Conservation (phyloP, 2,329 filamentous ascomycete species). For the Epicoccum nigrum region DNA sequence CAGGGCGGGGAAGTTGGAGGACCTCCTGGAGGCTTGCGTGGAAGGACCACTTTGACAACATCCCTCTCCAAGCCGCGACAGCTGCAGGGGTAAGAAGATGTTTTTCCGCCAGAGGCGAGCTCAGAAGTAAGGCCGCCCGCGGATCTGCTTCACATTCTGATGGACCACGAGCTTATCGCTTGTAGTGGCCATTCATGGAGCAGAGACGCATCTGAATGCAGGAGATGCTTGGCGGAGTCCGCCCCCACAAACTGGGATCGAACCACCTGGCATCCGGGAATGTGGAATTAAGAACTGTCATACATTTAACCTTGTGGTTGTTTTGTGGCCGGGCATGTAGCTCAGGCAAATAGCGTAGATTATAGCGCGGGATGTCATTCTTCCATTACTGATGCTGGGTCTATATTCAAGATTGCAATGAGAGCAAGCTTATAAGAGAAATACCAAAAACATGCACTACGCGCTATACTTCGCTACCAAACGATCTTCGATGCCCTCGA, state of each 20-base stretch:
- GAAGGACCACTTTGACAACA: conserved; percentile 16
- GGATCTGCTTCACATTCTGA: conserved; percentile 28
- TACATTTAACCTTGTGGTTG: conserved; percentile 28
- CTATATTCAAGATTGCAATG: conserved; percentile 1
- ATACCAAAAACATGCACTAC: conserved; percentile 21
- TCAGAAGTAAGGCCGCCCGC: conserved; percentile 19
- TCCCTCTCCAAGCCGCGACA: conserved; percentile 8
- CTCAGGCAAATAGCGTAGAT: conserved; percentile 24
- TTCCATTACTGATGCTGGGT: conserved; percentile 3
- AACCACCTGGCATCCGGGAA: conserved; percentile 30
- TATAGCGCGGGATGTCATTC: conserved; percentile 32
- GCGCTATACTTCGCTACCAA: conserved; percentile 62
- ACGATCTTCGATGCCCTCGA: conserved; percentile 86
- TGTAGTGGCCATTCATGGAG: conserved; percentile 11
- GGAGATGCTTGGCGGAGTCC: conserved; percentile 20
- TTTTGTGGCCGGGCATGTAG: conserved; percentile 28
- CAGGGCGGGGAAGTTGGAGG: conserved; percentile 31
- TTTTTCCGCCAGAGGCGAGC: background rate
- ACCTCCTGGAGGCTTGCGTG: conserved; percentile 15
- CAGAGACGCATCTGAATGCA: background rate
- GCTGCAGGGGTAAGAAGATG: conserved; percentile 9
- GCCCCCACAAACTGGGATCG: conserved; percentile 20
- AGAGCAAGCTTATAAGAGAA: conserved; percentile 7
- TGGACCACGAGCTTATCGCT: conserved; percentile 21
- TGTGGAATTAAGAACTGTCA: conserved; percentile 34